These are phyloP conservation scores for Xylogone sp. DNA, from an alignment of 2,329 filamentous ascomycete species.

Conservation along the genomic window DNA sequence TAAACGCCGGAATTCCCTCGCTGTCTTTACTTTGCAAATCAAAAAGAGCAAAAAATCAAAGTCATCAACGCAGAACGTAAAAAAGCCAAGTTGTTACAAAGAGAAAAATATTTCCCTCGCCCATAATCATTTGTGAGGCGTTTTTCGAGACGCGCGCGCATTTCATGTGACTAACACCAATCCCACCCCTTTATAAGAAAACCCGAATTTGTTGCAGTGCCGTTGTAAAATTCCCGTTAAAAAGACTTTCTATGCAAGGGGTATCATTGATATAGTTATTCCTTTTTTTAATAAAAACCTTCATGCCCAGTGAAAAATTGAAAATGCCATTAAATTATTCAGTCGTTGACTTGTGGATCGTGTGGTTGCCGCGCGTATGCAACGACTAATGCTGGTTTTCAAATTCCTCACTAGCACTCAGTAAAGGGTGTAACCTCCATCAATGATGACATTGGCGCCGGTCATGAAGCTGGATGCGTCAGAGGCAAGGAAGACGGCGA, in stretches of 20 bases:
- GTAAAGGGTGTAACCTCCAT: constrained; percentile 66
- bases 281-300: not conserved
- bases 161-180: too few species aligned
- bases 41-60: too few species aligned
- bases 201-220: not conserved
- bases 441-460: constrained; percentile 68
- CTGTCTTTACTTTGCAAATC: too few species aligned
- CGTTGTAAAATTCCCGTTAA: not conserved
- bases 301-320: not conserved
- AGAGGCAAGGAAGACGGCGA: constrained; percentile 72
- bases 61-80: too few species aligned
- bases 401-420: constrained; percentile 28
- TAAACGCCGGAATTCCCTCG: too few species aligned
- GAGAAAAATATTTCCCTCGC: too few species aligned
- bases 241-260: not conserved
- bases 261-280: not conserved
- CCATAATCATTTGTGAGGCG: too few species aligned
- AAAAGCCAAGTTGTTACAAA: too few species aligned
- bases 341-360: not conserved
- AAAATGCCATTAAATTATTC: not conserved
- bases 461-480: constrained; percentile 76
- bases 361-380: not conserved
- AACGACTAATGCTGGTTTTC: not conserved
- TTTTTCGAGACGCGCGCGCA: too few species aligned
- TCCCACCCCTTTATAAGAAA: too few species aligned